These are phyloP conservation scores for Poa pratensis DNA, from an alignment of 176 grass and related monocot species.

Conservation along the genomic window DNA sequence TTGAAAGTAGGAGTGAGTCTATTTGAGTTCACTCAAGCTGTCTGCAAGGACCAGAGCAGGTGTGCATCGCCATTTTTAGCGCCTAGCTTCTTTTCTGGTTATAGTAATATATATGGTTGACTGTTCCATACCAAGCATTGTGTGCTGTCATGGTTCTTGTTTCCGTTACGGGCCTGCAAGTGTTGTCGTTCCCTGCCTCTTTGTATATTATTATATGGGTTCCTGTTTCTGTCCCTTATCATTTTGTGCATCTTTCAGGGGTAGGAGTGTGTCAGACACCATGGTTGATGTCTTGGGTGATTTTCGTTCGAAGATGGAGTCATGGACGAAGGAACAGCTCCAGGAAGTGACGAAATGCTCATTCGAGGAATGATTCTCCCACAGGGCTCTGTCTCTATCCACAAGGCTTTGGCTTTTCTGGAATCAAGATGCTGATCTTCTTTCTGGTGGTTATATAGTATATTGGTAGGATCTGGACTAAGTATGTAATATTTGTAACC, in stretches of 20 bases:
- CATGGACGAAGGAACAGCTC: neutral
- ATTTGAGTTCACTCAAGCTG: neutral
- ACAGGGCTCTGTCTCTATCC: neutral
- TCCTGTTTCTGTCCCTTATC: slow-evolving; percentile 6
- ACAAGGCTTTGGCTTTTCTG: neutral
- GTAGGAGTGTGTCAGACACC: neutral
- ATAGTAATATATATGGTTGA: no score
- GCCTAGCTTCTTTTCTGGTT: no score
- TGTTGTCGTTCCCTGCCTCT: neutral
- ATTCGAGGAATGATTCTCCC: neutral
- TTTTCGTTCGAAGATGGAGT: neutral
- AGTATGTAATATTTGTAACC: no score
- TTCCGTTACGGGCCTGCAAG: no score
- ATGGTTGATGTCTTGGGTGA: neutral
- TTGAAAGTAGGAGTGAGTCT: neutral
- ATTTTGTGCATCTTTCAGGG: neutral
- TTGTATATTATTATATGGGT: slow-evolving; percentile 15
- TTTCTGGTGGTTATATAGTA: no score
- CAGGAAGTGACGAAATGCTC: no score
- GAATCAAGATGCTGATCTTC: neutral
- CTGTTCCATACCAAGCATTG: no score
- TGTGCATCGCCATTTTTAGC: neutral
- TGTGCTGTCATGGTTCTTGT: neutral
- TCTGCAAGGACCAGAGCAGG: neutral
- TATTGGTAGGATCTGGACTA: no score